Evolutionary conservation across 2,329 filamentous ascomycete species (phyloP).

Genomic region (Colletotrichum eleusines): DNA sequence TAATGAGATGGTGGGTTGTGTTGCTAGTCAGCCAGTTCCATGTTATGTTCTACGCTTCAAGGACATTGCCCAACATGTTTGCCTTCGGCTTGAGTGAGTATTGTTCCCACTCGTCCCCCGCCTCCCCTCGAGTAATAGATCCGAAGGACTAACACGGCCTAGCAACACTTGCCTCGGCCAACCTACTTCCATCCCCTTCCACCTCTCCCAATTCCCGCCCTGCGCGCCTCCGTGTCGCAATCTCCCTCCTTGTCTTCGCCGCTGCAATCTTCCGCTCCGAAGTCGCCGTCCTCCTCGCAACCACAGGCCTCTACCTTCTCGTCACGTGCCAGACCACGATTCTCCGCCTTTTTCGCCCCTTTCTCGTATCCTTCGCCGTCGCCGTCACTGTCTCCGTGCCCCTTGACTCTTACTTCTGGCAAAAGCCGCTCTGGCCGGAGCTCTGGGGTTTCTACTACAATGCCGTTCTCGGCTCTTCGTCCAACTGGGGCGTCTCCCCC

Average conservation of each 20-base stretch:
- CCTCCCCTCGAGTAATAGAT: neutral
- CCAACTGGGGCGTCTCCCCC: conserved; percentile 88
- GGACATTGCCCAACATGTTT: conserved; percentile 96
- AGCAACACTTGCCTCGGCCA: conserved; percentile 75
- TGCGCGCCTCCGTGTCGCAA: conserved; percentile 69
- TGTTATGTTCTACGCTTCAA: conserved; percentile 89
- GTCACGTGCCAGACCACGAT: conserved; percentile 64
- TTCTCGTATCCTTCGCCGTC: conserved; percentile 72
- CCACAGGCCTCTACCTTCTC: conserved; percentile 75
- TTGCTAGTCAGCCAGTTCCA: conserved; percentile 91
- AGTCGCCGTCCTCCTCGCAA: conserved; percentile 81
- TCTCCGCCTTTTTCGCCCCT: conserved; percentile 73
- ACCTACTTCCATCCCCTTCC: conserved; percentile 53
- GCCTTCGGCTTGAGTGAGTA: conserved; percentile 85
- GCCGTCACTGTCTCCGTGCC: conserved; percentile 78
- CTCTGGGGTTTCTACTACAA: conserved; percentile 92
- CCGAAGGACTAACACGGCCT: conserved; percentile 8
- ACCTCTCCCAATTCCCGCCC: conserved; percentile 47
- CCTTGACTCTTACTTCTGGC: conserved; percentile 96
- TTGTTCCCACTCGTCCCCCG: neutral
- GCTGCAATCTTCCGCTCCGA: conserved; percentile 92
- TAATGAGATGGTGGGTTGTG: conserved; percentile 82
- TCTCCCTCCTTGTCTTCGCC: conserved; percentile 82
- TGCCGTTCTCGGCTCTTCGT: conserved; percentile 83
- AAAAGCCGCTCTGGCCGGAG: conserved; percentile 88